These are phyloP conservation scores for Polytrichum formosum DNA, from an alignment of 225 moss, liverwort and hornwort species.

Conservation along the genomic window DNA sequence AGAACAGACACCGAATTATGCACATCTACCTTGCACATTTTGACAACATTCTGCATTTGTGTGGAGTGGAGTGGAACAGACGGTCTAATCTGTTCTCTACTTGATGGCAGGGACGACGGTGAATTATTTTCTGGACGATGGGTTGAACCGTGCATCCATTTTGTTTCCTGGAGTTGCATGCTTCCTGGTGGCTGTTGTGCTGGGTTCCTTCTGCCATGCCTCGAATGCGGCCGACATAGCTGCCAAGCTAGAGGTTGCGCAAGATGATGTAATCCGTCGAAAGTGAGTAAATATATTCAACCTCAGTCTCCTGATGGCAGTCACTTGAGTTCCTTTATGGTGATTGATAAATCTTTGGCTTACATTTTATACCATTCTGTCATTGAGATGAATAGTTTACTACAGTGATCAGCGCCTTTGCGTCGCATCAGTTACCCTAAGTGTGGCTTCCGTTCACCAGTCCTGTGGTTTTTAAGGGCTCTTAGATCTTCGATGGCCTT, in stretches of 20 bases:
- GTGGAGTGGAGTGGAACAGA: no score
- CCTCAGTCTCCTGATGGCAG: not conserved
- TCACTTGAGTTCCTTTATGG: not conserved
- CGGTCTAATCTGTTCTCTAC: constrained; percentile 7
- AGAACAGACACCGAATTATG: no score
- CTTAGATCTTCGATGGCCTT: no score
- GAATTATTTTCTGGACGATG: constrained; percentile 76
- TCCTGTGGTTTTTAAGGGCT: no score
- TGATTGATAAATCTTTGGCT: not conserved
- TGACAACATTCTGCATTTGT: no score
- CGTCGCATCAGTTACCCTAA: no score
- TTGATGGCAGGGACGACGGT: constrained; percentile 60
- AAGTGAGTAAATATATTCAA: not conserved
- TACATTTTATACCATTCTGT: not conserved
- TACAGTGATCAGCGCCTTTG: not conserved
- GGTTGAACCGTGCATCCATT: constrained; percentile 65
- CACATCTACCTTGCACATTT: no score
- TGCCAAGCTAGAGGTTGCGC: constrained; percentile 34
- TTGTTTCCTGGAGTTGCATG: constrained; percentile 77
- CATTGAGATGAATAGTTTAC: not conserved
- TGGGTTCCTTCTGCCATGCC: constrained; percentile 80
- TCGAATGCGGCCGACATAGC: constrained; percentile 69
- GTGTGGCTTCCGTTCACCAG: no score
- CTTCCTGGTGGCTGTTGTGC: constrained; percentile 69
- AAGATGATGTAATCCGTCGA: not conserved